Evolutionary conservation across 768 basidiomycete species (phyloP), one percentile per base, ranked within the genome.

Genomic region (Tulasnella sp.): DNA sequence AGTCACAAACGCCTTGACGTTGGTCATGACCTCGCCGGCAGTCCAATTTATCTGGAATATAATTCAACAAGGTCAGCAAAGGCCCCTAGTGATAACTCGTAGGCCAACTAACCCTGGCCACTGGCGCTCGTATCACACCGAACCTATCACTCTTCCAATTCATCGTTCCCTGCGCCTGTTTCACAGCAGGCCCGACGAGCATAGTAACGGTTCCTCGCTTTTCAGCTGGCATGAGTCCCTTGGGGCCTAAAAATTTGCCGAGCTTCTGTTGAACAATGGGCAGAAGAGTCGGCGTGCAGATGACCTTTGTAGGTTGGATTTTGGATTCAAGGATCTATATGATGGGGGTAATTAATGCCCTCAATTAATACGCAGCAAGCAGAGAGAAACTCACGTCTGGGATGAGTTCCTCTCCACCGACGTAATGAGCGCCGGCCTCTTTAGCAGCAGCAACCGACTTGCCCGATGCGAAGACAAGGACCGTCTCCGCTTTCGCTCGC

Each of bases 381-480:
- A 37, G 75, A 58, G 73, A 15, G 19, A 67, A n/a, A 87, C 91
- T 31, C 80, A 95, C 94, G 75, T 89, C 90, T n/a, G 94, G 91
- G 74, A 94, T 89, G 6, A 99, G 85, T 80, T 99, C 97, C 64
- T 88, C 86, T 37, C 96, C 97, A 67, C 97, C 97, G 19, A 98
- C 93, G 77, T 92, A 88, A 77, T 94, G 89, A 1, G 96, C 97
- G 7, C 97, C 97, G 4, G 94, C 93, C 58, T 86, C 88, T 83
- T 87, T 90, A 0, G 97, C 97, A 36, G 92, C 90, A 25, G 93
- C 92, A 22, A 91, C 93, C 71, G 88, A 86, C 75, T 89, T 86
- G 6, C 94, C 94, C 79, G 95, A 93, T 3, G 96, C 96, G 80
- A 99, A 98, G 38, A 97, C 95, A n/a, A 97, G 87, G 74, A 99